Conservation (phyloP, 805 yeast species). For the Wickerhamomyces ciferrii region DNA sequence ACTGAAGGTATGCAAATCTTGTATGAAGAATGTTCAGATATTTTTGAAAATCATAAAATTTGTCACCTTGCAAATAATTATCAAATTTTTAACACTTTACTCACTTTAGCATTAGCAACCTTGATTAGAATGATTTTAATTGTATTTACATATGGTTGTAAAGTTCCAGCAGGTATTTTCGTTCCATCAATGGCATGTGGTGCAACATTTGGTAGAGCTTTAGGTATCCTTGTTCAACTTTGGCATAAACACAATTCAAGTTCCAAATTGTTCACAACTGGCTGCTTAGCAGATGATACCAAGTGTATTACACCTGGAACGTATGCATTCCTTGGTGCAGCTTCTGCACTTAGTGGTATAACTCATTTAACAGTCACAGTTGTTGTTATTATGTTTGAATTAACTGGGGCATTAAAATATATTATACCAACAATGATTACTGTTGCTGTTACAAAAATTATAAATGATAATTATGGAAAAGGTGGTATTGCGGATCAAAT, state of each 20-base stretch:
- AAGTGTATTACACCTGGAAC: constrained; percentile 87
- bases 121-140: constrained; percentile 65
- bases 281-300: constrained; percentile 35
- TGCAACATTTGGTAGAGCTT: constrained; percentile 85
- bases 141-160: constrained; percentile 83
- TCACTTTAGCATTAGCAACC: constrained; percentile 66
- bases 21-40: constrained; percentile 70
- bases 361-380: constrained; percentile 91
- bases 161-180: constrained; percentile 96
- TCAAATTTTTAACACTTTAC: constrained; percentile 30
- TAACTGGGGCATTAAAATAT: constrained; percentile 91
- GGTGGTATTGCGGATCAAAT: constrained; percentile 96
- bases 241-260: constrained; percentile 35
- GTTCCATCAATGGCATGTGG: constrained; percentile 98
- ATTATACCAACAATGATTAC: constrained; percentile 96
- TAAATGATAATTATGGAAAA: constrained; percentile 71
- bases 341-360: constrained; percentile 90
- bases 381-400: constrained; percentile 91
- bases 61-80: constrained; percentile 31
- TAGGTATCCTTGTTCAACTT: constrained; percentile 69
- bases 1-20: constrained; percentile 89
- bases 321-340: constrained; percentile 94
- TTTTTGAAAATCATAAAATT: constrained; percentile 35
- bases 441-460: constrained; percentile 78
- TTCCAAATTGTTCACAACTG: constrained; percentile 24